Evolutionary conservation across 768 basidiomycete species (phyloP), one percentile per base, ranked within the genome.

Genomic region (Aureoboletus auriporus): DNA sequence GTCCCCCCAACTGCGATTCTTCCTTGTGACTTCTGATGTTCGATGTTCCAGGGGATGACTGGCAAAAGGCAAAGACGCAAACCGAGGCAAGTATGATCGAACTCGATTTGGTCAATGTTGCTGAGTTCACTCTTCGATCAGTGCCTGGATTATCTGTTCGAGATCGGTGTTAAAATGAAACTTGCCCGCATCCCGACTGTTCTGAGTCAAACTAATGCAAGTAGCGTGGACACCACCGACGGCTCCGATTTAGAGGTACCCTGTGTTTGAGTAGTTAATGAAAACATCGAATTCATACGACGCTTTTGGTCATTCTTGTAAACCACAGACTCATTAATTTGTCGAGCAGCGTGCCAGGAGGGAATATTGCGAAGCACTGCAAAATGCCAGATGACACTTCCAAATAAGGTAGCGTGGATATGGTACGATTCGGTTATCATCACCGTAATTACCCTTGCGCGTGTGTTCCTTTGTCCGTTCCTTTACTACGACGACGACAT

Each of bases 91-190:
- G 44, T 33, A 14, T 14, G 11, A 14, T n/a, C 42, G 13, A n/a
- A 17, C 41, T 28, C 5, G n/a, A 6, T 29, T 16, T 12, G 5
- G 23, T 17, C 23, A 23, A 23, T 23, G 20, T 23, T 28, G 13
- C 44, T 16, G 23, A 44, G 9, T 11, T 4, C 35, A 4, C 52
- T 38, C 45, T 44, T 31, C 36, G 1, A 51, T 13, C 56, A 89
- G 84, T 94, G 92, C 64, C 76, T 93, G 28, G 92, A 94, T 63
- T 94, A 93, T 67, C 75, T 94, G 14, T 91, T 93, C 56, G 92
- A 94, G 63, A 83, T 93, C 42, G 85, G 79, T 10, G 88, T 91
- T 45, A 88, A 86, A 69, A 88, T 89, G 86, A 84, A 79, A 60
- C 66, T 79, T 34, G 81, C 82, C 0, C 80, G 80, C 2, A 56